phyloP scores from a whole-genome alignment of 164 flowering plant genomes.

The Euptelea pleiosperma region DNA sequence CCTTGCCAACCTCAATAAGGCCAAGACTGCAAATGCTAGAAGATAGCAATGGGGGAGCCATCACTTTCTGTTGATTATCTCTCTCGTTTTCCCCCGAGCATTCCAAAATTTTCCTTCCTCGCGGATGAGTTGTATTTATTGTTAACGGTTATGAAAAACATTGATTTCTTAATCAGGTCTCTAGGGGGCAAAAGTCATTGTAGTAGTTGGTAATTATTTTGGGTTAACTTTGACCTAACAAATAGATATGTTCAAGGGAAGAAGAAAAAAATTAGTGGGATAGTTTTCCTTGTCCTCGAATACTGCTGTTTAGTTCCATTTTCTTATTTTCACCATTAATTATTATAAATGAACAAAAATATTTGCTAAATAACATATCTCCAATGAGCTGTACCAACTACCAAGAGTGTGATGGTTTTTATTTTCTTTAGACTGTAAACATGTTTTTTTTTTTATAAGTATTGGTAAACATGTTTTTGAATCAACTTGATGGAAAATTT shows the following conservation, averaged over 20 bases:
- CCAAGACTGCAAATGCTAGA: slow-evolving; percentile 52
- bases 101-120: background rate
- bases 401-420: too few species aligned
- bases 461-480: too few species aligned
- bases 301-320: background rate
- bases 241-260: background rate
- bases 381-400: too few species aligned
- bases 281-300: too few species aligned
- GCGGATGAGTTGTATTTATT: too few species aligned
- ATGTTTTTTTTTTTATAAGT: too few species aligned
- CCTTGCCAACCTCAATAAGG: slow-evolving; percentile 65
- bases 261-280: background rate
- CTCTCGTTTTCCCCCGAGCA: background rate
- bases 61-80: background rate
- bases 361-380: too few species aligned
- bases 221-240: slow-evolving; percentile 1
- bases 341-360: too few species aligned
- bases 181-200: too few species aligned
- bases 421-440: too few species aligned
- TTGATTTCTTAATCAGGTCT: background rate
- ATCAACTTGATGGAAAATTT: too few species aligned
- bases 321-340: too few species aligned
- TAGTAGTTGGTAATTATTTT: background rate
- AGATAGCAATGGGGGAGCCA: slow-evolving; percentile 19
- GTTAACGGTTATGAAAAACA: background rate